Evolutionary conservation across 345 rosid genomes (phyloP), one percentile per base, ranked within the genome.

Genomic region (Stellera chamaejasme): DNA sequence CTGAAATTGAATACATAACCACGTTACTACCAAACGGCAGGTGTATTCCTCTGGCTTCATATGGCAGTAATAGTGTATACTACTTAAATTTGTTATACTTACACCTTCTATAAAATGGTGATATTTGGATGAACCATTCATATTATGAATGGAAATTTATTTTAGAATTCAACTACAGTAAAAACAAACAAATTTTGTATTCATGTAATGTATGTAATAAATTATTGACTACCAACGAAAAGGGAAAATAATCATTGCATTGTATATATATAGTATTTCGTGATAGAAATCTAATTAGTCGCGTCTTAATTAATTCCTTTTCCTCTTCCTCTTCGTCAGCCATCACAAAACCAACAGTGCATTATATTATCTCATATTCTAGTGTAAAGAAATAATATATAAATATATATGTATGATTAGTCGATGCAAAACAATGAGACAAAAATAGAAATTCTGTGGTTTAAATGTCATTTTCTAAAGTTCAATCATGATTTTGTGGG

Each of bases 401-500:
- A 66, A 70, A 19, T 19, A 19, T 19, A 19, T 19, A 19, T n/a
- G n/a, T n/a, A 69, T 68, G 56, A 50, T 50, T 58, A 64, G 58
- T 65, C 44, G n/a, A 51, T 56, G 62, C 10, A 19, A 63, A 66
- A 43, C 13, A 23, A 14, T 32, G 42, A 52, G 48, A 58, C 62
- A 55, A 51, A 27, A 58, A 74, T 66, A 53, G 42, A 43, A 49
- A 32, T 43, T 58, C 42, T 47, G 23, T 66, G 63, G 82, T 74
- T 77, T 62, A 58, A 58, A 64, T 62, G 77, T 82, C 83, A 48
- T 69, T 84, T 74, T 82, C 77, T 6, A 32, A 32, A 32, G 39
- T 5, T 32, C 39, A 32, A 32, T 32, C 9, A 32, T 32, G 39
- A 32, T 32, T 4, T 32, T 19, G 23, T 19, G 23, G 23, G 23